Evolutionary conservation across 208 protist genomes (phyloP).

Genomic region (Angomonas ambiguus): DNA sequence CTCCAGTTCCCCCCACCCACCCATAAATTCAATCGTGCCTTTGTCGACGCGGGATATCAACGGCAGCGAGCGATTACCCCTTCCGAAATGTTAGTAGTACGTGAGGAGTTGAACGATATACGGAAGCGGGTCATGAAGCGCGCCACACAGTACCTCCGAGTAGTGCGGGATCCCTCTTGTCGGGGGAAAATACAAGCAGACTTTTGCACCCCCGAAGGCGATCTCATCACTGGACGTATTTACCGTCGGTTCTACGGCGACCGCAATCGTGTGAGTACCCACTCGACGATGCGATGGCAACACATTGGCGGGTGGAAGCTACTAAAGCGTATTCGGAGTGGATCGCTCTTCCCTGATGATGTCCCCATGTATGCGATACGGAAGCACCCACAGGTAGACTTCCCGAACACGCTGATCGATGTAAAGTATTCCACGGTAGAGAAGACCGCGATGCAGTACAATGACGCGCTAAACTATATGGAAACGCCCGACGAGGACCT

Average conservation of each 20-base stretch:
- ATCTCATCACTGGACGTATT: slow-evolving; percentile 65
- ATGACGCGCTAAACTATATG: slow-evolving; percentile 55
- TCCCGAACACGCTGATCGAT: slow-evolving; percentile 76
- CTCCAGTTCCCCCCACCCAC: slow-evolving; percentile 64
- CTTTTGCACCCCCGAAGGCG: slow-evolving; percentile 78
- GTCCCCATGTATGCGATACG: slow-evolving; percentile 78
- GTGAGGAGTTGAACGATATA: slow-evolving; percentile 67
- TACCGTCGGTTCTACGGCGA: slow-evolving; percentile 86
- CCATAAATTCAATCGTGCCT: slow-evolving; percentile 79
- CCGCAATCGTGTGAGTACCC: slow-evolving; percentile 46
- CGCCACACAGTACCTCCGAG: slow-evolving; percentile 54
- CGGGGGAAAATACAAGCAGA: slow-evolving; percentile 75
- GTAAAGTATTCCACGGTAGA: slow-evolving; percentile 66
- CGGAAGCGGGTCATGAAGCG: slow-evolving; percentile 40
- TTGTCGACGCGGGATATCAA: slow-evolving; percentile 81
- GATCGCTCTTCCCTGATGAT: slow-evolving; percentile 75
- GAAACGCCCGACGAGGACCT: slow-evolving; percentile 46
- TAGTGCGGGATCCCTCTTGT: slow-evolving; percentile 75
- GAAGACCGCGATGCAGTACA: slow-evolving; percentile 86
- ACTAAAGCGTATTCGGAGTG: slow-evolving; percentile 58
- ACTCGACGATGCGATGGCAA: slow-evolving; percentile 82
- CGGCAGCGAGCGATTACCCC: slow-evolving; percentile 75
- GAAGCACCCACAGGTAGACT: slow-evolving; percentile 73
- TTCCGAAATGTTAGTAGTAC: slow-evolving; percentile 78
- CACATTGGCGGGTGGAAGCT: slow-evolving; percentile 88